Evolutionary conservation across 1,284 basidiomycete genomes (phyloP), one percentile per base, ranked within the genome.

Genomic region (Sanghuangporus sanghuang): DNA sequence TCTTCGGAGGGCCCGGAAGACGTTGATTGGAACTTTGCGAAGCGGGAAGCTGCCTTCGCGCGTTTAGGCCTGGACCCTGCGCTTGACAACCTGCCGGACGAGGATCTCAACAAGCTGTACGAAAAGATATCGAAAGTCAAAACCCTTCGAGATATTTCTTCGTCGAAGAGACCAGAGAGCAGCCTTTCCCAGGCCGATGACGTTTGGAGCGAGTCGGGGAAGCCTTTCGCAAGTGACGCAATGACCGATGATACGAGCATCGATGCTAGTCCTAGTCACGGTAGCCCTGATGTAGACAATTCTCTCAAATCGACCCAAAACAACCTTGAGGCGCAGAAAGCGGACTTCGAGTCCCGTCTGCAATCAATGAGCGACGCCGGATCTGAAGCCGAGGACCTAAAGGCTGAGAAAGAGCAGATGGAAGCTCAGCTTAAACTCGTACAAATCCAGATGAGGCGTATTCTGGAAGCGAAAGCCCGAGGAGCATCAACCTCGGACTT

Each of bases 21-120:
- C 66, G 92, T 93, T 52, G 96, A 98, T 73, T 98, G 95, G 94
- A 92, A 87, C 18, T 97, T 89, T 72, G 96, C 96, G 2, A 90
- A 92, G 71, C 85, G 94, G 16, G 95, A 98, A 76, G 94, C 93
- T 6, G 94, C 93, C 2, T 81, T 94, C 59, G 90, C 92, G 6
- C 82, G 89, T 57, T 78, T 96, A 14, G 93, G 93, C 0, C 76
- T 92, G 18, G 91, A 95, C 71, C 92, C 95, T 5, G 85, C 92
- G 16, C 80, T 98, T 36, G 93, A 97, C 73, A 92, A 90, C 70
- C 81, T 98, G 35, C 92, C 92, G 0, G 95, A 98, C 73, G 90
- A 93, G 62, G 95, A 98, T 72, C 79, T 98, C 59, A 96, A 96
- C 79, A 93, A 91, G 72, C 80, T 98, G 16, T 98, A 90, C 74